A percentile compares a stretch with the other conserved stretches of the same genome.
Evolutionary conservation across 495 filamentous ascomycete species (phyloP).

Genomic region (Lophium mytilinum): DNA sequence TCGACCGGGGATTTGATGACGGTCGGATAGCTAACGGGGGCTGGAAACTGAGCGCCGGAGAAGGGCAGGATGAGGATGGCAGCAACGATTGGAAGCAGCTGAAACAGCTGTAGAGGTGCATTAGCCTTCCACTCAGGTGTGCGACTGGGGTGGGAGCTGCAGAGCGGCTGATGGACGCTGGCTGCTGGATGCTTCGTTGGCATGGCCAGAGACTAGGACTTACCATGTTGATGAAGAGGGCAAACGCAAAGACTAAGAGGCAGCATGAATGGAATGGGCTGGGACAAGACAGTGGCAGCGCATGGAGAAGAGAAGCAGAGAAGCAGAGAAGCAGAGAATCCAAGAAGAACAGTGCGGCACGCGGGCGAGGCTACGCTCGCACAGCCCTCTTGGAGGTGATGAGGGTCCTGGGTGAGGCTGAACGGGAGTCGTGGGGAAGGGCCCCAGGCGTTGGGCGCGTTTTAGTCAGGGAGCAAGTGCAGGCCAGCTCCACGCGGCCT

Average conservation of each 20-base stretch:
- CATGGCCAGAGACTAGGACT: not conserved
- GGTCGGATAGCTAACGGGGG: conserved; percentile 36
- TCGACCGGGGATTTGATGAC: conserved; percentile 50
- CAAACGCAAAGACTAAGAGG: not conserved
- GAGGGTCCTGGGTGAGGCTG: not conserved
- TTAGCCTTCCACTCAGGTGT: not conserved
- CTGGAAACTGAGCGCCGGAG: conserved; percentile 14
- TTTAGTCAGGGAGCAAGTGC: not conserved
- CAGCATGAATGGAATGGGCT: not conserved
- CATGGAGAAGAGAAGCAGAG: not conserved
- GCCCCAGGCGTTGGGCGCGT: not conserved
- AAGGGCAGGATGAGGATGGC: not conserved
- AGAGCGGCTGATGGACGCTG: not conserved
- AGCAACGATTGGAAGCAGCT: conserved; percentile 19
- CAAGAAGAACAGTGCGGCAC: not conserved
- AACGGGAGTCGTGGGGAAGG: not conserved
- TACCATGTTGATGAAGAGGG: not conserved
- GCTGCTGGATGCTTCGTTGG: not conserved
- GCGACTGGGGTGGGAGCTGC: not conserved
- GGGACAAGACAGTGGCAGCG: not conserved
- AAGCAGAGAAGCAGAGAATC: not conserved
- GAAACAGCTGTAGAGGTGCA: conserved; percentile 5
- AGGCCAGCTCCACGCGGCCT: not conserved
- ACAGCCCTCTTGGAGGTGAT: not conserved
- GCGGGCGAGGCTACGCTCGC: not conserved